Percentiles rank a stretch among this genome's conserved stretches.
These are phyloP conservation scores for Cephalotrichum gorgonifer DNA, from an alignment of 2,329 filamentous ascomycete species.

Conservation along the genomic window DNA sequence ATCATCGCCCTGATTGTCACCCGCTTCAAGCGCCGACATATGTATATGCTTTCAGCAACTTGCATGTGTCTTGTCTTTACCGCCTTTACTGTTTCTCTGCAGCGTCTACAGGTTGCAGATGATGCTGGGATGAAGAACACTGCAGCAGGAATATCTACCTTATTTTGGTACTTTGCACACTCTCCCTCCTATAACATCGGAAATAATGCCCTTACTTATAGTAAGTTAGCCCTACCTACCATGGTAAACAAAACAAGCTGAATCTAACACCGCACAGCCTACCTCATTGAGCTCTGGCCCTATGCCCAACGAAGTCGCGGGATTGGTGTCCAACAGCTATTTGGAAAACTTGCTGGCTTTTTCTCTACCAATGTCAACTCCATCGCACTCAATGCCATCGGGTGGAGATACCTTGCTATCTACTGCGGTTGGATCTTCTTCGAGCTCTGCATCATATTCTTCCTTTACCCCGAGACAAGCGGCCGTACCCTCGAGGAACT, in stretches of 20 bases:
- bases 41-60: constrained; percentile 41
- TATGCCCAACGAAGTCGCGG: constrained; percentile 47
- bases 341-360: constrained; percentile 30
- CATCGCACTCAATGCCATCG: constrained; percentile 25
- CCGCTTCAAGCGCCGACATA: constrained; percentile 35
- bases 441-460: constrained; percentile 51
- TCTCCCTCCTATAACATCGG: constrained; percentile 52
- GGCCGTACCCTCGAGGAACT: constrained; percentile 22
- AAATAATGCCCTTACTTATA: constrained; percentile 58
- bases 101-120: constrained; percentile 24
- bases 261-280: constrained; percentile 20
- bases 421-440: constrained; percentile 32
- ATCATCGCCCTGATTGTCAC: constrained; percentile 28
- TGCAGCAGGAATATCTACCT: constrained; percentile 23
- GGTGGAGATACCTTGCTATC: constrained; percentile 32
- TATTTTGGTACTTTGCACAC: constrained; percentile 53
- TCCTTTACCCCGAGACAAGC: constrained; percentile 77
- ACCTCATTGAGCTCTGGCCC: constrained; percentile 49
- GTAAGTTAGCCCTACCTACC: constrained; percentile 23
- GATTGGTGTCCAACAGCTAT: constrained; percentile 47
- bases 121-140: constrained; percentile 15
- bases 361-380: constrained; percentile 35
- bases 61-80: constrained; percentile 41
- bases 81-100: constrained; percentile 38
- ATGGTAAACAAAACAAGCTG: background rate